Evolutionary conservation across 371 early-diverging fungal species (phyloP).

Genomic region (Mycotypha africana): DNA sequence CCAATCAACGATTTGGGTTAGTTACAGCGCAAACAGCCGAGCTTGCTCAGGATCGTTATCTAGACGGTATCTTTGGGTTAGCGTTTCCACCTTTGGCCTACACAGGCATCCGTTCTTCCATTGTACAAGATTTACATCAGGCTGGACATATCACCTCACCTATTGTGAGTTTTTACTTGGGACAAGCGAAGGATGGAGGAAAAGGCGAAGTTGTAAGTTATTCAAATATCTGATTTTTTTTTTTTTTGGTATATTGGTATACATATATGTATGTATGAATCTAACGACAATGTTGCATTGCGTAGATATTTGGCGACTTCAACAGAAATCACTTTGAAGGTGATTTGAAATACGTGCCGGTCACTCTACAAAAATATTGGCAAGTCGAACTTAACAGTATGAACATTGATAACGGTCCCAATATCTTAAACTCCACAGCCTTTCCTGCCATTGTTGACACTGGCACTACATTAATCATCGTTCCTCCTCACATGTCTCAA

Average conservation of each 20-base stretch:
- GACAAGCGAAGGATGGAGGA: constrained; percentile 25
- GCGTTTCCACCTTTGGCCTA: constrained; percentile 38
- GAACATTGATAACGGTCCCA: constrained; percentile 20
- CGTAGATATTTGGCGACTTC: constrained; percentile 32
- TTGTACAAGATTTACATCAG: constrained; percentile 20
- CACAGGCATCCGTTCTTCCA: constrained; percentile 21
- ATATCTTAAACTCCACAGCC: constrained; percentile 8
- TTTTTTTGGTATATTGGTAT: too few relatives aligned
- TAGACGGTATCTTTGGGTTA: constrained; percentile 57
- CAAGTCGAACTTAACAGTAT: constrained; percentile 40
- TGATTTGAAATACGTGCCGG: constrained; percentile 35
- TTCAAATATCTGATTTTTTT: neutral
- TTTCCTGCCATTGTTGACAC: constrained; percentile 49
- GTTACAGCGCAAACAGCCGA: constrained; percentile 5
- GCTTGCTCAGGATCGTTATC: constrained; percentile 20
- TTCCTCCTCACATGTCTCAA: constrained; percentile 28
- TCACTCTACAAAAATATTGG: constrained; percentile 42
- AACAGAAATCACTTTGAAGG: constrained; percentile 36
- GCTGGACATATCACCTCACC: constrained; percentile 17
- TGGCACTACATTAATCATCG: constrained; percentile 33
- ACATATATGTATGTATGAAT: neutral
- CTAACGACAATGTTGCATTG: neutral
- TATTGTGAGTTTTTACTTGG: constrained; percentile 31
- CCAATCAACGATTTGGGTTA: constrained; percentile 23
- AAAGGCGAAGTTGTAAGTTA: constrained; percentile 34